Conservation (phyloP, 192 early-diverging fungal genomes). For the Coemansia sp. region DNA sequence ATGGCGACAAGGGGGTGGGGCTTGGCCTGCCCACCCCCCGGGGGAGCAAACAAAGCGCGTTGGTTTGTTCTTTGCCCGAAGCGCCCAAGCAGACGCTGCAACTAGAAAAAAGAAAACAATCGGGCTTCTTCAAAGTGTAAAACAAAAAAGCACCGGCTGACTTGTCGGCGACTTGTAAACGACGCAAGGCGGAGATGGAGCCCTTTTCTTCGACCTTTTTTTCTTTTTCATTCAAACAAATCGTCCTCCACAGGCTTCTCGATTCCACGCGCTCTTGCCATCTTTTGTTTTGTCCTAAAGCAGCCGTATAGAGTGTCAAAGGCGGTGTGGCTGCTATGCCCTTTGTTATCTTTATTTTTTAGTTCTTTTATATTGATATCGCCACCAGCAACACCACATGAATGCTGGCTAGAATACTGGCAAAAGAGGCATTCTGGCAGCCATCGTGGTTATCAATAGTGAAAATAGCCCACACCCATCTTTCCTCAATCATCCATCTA, state of each 20-base stretch:
- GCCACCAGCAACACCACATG: background rate
- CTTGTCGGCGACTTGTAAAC: background rate
- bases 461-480: background rate
- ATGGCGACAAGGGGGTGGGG: conserved; percentile 8
- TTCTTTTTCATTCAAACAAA: background rate
- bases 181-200: background rate
- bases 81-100: too few relatives aligned
- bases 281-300: background rate
- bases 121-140: background rate
- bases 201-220: background rate
- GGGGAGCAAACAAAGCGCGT: background rate
- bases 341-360: background rate
- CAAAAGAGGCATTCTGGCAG: background rate
- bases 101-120: conserved; percentile 3
- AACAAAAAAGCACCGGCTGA: background rate
- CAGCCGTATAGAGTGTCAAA: conserved; percentile 1
- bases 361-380: background rate
- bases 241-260: conserved; percentile 3
- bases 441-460: background rate
- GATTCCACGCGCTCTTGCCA: background rate
- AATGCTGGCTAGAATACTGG: background rate
- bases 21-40: background rate
- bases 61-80: background rate
- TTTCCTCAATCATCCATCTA: background rate
- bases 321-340: background rate